Evolutionary conservation across 192 early-diverging fungal species (phyloP).

Genomic region (Coemansia sp.): DNA sequence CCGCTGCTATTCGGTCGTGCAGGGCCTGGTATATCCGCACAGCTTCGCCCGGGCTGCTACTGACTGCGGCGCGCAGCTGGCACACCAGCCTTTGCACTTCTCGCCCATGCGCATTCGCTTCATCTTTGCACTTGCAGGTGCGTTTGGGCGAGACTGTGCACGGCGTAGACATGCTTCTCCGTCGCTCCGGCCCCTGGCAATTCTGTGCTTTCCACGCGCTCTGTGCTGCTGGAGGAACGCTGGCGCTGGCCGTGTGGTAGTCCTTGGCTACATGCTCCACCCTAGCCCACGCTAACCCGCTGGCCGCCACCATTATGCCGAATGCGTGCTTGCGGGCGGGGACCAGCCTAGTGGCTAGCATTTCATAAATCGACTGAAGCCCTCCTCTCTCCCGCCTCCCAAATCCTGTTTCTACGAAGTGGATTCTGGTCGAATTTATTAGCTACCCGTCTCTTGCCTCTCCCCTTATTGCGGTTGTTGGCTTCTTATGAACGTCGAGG

Average conservation of each 20-base stretch:
- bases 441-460: too few relatives aligned
- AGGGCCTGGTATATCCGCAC: constrained; percentile 15
- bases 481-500: too few relatives aligned
- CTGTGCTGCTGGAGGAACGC: not conserved
- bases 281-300: not conserved
- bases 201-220: too few relatives aligned
- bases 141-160: not conserved
- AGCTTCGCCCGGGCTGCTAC: not conserved
- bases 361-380: not conserved
- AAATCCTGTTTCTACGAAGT: not conserved
- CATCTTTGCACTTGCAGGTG: not conserved
- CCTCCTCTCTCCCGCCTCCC: not conserved
- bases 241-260: too few relatives aligned
- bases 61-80: not conserved
- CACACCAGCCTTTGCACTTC: not conserved
- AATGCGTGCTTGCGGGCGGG: not conserved
- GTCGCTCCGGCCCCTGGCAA: too few relatives aligned
- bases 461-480: too few relatives aligned
- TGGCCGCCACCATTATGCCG: not conserved
- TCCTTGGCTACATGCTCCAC: not conserved
- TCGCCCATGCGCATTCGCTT: not conserved
- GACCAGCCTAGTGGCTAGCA: not conserved
- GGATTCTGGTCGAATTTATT: not conserved
- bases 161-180: too few relatives aligned
- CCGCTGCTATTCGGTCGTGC: not conserved